Conservation (phyloP, 2,329 filamentous ascomycete species). For the Remersonia thermophila region DNA sequence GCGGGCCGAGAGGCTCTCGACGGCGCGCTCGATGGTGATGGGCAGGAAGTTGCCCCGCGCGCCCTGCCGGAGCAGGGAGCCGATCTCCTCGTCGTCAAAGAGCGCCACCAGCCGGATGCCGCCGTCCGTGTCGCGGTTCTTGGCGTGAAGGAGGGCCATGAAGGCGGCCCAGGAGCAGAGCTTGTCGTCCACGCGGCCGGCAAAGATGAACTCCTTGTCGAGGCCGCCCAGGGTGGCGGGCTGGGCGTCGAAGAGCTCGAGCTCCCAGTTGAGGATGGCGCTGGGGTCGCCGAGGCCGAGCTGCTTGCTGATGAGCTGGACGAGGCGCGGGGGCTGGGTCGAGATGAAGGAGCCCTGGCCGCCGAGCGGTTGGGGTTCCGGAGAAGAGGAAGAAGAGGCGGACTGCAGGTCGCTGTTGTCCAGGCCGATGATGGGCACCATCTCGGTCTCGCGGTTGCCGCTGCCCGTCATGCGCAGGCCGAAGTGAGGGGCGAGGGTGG, state of each 20-base stretch:
- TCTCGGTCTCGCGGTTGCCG: constrained; percentile 80
- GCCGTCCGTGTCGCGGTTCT: constrained; percentile 43
- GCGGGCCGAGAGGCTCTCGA: constrained; percentile 51
- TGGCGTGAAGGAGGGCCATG: constrained; percentile 63
- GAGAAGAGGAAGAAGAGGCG: constrained; percentile 17
- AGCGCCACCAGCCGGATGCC: constrained; percentile 83
- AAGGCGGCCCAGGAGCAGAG: constrained; percentile 90
- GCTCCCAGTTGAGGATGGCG: constrained; percentile 86
- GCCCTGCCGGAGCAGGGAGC: constrained; percentile 79
- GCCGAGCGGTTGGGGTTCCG: constrained; percentile 41
- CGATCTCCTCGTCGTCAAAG: constrained; percentile 96
- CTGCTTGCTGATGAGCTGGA: constrained; percentile 67
- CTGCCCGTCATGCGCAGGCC: constrained; percentile 57
- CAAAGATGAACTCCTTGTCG: constrained; percentile 89
- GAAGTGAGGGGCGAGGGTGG: constrained; percentile 89
- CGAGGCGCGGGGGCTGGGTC: constrained; percentile 74
- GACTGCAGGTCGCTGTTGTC: constrained; percentile 52
- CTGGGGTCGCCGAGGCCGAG: constrained; percentile 62
- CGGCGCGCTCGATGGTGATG: constrained; percentile 64
- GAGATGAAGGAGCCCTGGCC: constrained; percentile 59
- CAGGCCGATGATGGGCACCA: constrained; percentile 85
- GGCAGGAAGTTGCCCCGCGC: constrained; percentile 83
- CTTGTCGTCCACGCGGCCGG: constrained; percentile 92
- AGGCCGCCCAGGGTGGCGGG: constrained; percentile 73
- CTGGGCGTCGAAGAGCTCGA: constrained; percentile 87